Evolutionary conservation across 2,329 filamentous ascomycete species (phyloP).

Genomic region (Coniochaeta prunicola): DNA sequence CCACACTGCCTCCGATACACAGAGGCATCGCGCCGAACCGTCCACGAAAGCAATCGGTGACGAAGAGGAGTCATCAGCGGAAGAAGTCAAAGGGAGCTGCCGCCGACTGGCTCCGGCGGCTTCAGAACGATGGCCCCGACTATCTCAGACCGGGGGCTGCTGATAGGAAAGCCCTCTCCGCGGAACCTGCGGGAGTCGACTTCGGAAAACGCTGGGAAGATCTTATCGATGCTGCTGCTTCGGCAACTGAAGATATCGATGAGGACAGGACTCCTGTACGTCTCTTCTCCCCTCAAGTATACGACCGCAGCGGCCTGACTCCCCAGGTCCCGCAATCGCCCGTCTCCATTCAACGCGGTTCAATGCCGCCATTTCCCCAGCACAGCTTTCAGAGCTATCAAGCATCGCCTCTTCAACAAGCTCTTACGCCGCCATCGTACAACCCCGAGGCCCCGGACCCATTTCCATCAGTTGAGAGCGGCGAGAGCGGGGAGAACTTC

Average conservation of each 20-base stretch:
- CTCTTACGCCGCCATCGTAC: conserved; percentile 75
- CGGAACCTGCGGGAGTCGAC: conserved; percentile 66
- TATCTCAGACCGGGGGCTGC: conserved; percentile 60
- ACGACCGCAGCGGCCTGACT: conserved; percentile 33
- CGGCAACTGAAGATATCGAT: conserved; percentile 83
- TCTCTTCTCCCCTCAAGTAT: conserved; percentile 26
- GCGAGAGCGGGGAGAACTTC: conserved; percentile 64
- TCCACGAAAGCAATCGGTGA: conserved; percentile 79
- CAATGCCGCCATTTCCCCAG: conserved; percentile 53
- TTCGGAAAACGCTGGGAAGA: conserved; percentile 95
- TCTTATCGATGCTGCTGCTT: conserved; percentile 86
- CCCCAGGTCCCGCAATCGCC: conserved; percentile 57
- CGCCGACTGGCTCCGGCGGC: conserved; percentile 54
- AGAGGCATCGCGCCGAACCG: conserved; percentile 63
- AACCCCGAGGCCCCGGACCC: conserved; percentile 63
- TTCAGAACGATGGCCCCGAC: conserved; percentile 47
- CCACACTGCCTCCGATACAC: conserved; percentile 79
- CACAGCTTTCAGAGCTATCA: conserved; percentile 61
- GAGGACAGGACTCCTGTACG: conserved; percentile 85
- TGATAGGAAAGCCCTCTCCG: conserved; percentile 77
- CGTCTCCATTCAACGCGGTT: conserved; percentile 55
- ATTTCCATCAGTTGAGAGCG: conserved; percentile 83
- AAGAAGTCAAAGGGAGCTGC: conserved; percentile 66
- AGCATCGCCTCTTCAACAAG: conserved; percentile 84
- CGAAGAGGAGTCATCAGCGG: conserved; percentile 76